A percentile compares a stretch with the other conserved stretches of the same genome.
Evolutionary conservation across 768 basidiomycete species (phyloP).

Genomic region (Hericium erinaceus): DNA sequence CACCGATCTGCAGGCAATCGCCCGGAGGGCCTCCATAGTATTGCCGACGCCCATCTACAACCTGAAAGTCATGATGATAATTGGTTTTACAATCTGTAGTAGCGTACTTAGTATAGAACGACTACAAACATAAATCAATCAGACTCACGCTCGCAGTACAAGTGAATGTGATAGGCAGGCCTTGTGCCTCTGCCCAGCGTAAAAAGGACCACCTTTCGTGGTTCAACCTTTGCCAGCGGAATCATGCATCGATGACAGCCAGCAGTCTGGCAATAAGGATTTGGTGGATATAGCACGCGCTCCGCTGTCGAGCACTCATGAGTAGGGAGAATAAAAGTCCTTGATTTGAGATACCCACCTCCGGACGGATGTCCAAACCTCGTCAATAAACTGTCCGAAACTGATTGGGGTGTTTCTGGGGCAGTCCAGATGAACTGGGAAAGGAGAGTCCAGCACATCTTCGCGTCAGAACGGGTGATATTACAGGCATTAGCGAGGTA

Average conservation of each 20-base stretch:
- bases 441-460: neutral
- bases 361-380: neutral
- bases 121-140: no score
- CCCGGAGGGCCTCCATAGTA: no score
- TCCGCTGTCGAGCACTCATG: neutral
- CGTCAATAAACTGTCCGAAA: neutral
- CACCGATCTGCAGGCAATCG: no score
- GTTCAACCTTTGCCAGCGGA: neutral
- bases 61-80: no score
- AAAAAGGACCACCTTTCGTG: neutral
- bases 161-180: neutral
- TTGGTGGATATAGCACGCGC: neutral
- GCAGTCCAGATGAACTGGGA: neutral
- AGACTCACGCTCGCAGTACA: neutral
- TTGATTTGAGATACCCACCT: neutral
- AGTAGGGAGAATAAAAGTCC: neutral
- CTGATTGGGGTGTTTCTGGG: neutral
- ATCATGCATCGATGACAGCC: neutral
- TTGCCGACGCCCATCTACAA: no score
- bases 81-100: no score
- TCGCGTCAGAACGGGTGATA: neutral
- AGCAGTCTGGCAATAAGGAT: neutral
- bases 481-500: neutral
- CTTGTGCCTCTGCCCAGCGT: neutral
- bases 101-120: no score